Evolutionary conservation across 805 yeast genomes (phyloP).

Genomic region (Monosporozyma siamensis): DNA sequence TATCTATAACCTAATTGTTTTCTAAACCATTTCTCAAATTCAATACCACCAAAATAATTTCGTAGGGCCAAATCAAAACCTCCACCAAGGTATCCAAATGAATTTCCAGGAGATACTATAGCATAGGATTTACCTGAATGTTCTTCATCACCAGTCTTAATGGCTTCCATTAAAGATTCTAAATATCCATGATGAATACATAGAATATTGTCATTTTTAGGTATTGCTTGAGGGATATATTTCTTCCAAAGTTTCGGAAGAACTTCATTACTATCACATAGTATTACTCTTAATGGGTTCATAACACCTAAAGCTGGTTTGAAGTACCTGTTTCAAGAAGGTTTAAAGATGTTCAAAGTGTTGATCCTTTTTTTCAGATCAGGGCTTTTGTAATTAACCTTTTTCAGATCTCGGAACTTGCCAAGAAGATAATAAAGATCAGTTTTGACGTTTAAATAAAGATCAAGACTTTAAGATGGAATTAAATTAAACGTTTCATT

Average conservation of each 20-base stretch:
- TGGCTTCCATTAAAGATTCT: constrained; percentile 7
- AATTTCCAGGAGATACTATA: constrained; percentile 45
- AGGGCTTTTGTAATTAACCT: too few relatives aligned
- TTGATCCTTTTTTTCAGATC: too few relatives aligned
- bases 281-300: constrained; percentile 10
- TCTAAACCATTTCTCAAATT: constrained; percentile 25
- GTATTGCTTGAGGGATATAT: constrained; percentile 6
- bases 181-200: constrained; percentile 11
- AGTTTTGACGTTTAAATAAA: too few relatives aligned
- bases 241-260: constrained; percentile 14
- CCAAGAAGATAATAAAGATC: too few relatives aligned
- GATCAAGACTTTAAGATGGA: too few relatives aligned
- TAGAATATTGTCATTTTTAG: constrained; percentile 6
- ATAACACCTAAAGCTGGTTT: not conserved
- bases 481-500: too few relatives aligned
- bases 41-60: constrained; percentile 19
- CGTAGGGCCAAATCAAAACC: constrained; percentile 38
- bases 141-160: not conserved
- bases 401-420: too few relatives aligned
- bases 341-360: too few relatives aligned
- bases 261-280: constrained; percentile 17
- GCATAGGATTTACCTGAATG: constrained; percentile 11
- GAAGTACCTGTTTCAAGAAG: too few relatives aligned
- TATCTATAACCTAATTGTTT: constrained; percentile 16
- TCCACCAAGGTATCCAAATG: constrained; percentile 42